phyloP scores from a whole-genome alignment of 495 filamentous ascomycete species.

The Filosporella fistucella region DNA sequence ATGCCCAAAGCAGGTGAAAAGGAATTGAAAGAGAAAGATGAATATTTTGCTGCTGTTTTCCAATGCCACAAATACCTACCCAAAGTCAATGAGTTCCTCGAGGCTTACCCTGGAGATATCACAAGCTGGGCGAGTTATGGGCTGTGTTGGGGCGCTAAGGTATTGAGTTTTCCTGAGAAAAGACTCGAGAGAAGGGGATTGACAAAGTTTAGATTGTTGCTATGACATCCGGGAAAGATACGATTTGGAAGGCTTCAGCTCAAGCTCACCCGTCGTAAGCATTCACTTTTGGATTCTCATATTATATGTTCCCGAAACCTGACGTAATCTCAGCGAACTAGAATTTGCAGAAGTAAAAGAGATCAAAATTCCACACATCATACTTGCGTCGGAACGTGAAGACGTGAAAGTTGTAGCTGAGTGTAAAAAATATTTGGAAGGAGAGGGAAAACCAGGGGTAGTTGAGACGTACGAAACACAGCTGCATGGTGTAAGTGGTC shows the following conservation, averaged over 20 bases:
- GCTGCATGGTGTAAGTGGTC: conserved; percentile 33
- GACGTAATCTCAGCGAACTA: conserved; percentile 35
- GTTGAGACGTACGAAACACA: conserved; percentile 48
- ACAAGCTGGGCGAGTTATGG: conserved; percentile 40
- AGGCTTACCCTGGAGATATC: conserved; percentile 25
- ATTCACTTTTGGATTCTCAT: no score
- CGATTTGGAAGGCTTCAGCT: conserved; percentile 40
- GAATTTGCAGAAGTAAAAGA: conserved; percentile 38
- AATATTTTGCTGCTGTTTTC: conserved; percentile 25
- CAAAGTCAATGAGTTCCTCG: conserved; percentile 20
- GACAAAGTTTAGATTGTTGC: conserved; percentile 40
- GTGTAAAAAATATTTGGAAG: conserved; percentile 35
- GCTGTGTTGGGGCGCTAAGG: conserved; percentile 48
- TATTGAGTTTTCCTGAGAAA: neutral
- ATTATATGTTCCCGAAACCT: no score
- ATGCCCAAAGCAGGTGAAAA: conserved; percentile 29
- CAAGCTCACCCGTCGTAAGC: conserved; percentile 44
- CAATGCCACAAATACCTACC: conserved; percentile 21
- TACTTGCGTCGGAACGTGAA: conserved; percentile 47
- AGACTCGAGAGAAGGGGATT: neutral
- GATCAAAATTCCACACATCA: conserved; percentile 46
- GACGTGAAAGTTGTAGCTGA: conserved; percentile 34
- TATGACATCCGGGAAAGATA: conserved; percentile 33
- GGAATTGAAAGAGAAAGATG: conserved; percentile 28
- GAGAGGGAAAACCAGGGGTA: conserved; percentile 32